Percentiles rank a stretch among this genome's conserved stretches.
phyloP scores from a whole-genome alignment of 2,329 filamentous ascomycete genomes.

The Amauroascus verrucosus region DNA sequence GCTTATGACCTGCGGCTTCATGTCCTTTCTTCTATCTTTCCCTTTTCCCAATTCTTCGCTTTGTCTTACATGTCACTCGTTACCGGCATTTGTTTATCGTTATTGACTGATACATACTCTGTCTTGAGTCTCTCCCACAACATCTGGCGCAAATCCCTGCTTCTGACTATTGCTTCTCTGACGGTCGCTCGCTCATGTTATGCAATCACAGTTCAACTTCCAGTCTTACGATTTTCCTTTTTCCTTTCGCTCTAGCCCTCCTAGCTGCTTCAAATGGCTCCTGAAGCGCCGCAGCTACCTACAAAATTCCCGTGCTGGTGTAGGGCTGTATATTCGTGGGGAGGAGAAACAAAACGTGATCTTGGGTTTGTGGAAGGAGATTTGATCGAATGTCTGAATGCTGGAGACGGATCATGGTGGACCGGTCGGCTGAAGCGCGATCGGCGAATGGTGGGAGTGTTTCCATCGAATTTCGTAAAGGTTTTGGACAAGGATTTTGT shows the following conservation, averaged over 20 bases:
- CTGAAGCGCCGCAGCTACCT: conserved; percentile 48
- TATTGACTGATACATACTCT: neutral
- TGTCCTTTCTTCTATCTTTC: neutral
- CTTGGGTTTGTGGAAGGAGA: conserved; percentile 96
- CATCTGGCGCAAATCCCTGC: neutral
- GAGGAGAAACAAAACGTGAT: conserved; percentile 89
- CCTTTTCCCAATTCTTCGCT: neutral
- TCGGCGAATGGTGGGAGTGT: conserved; percentile 79
- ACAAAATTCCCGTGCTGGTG: conserved; percentile 83
- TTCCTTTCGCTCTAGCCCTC: conserved; percentile 1
- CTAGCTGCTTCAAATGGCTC: conserved; percentile 32
- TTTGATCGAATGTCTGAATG: conserved; percentile 94
- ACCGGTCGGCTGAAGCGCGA: conserved; percentile 85
- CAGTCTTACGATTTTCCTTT: neutral
- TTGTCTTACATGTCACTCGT: neutral
- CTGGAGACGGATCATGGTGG: conserved; percentile 97
- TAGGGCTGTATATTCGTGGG: conserved; percentile 84
- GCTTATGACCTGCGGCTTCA: neutral
- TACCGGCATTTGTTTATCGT: neutral
- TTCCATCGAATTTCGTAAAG: conserved; percentile 95
- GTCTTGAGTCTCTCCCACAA: neutral
- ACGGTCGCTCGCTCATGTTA: conserved; percentile 5
- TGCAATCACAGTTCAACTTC: neutral
- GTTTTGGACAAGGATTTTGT: conserved; percentile 76
- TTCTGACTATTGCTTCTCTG: neutral